These are phyloP conservation scores for Xerocomellus dryophilus DNA, from an alignment of 768 basidiomycete species.

Conservation along the genomic window DNA sequence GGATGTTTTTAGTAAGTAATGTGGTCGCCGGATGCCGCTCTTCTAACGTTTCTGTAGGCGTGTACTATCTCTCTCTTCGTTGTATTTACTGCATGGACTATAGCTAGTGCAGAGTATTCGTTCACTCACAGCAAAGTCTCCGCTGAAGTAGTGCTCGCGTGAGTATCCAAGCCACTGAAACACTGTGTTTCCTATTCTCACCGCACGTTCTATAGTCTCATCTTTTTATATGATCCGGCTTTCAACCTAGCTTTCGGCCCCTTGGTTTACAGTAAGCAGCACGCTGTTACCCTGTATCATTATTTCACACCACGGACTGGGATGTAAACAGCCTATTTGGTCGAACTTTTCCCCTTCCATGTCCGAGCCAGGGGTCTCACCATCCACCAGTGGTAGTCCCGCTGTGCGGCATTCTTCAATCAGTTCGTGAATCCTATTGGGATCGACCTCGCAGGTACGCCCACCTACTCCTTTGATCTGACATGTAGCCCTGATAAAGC, in stretches of 20 bases:
- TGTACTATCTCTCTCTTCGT: conserved; percentile 13
- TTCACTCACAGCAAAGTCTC: conserved; percentile 4
- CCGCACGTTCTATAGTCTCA: conserved; percentile 1
- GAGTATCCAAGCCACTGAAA: background rate
- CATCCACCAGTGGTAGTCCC: conserved; percentile 57
- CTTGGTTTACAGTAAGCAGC: conserved; percentile 2
- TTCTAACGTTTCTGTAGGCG: background rate
- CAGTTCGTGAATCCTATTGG: conserved; percentile 20
- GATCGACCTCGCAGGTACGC: conserved; percentile 7
- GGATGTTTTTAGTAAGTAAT: conserved; percentile 9
- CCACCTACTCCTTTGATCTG: background rate
- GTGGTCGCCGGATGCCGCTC: too few species aligned
- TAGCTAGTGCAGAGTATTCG: conserved; percentile 12
- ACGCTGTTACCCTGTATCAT: too few species aligned
- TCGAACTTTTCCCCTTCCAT: conserved; percentile 67
- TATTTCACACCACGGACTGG: background rate
- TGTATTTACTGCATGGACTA: conserved; percentile 17
- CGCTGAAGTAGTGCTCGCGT: conserved; percentile 10
- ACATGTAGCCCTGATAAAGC: background rate
- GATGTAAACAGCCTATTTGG: conserved; percentile 49
- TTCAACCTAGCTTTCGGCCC: conserved; percentile 3
- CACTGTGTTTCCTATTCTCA: background rate
- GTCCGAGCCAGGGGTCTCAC: conserved; percentile 59
- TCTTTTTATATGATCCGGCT: background rate
- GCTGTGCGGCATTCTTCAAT: conserved; percentile 28